Conservation (phyloP, 2,329 filamentous ascomycete species). For the Orbilia javanica region DNA sequence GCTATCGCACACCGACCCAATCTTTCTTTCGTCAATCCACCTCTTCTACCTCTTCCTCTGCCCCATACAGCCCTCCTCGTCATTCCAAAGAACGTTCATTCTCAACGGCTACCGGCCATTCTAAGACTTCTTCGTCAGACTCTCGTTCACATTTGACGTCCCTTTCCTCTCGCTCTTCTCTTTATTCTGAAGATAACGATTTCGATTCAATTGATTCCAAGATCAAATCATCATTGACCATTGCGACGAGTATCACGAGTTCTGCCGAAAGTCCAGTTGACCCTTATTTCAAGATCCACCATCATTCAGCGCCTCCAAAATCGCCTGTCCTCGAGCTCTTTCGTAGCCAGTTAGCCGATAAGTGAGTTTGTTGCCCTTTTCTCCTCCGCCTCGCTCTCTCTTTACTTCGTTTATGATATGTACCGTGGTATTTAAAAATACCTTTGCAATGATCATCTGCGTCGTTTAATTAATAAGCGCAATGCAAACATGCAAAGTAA, state of each 20-base stretch:
- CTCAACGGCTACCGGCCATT: constrained; percentile 49
- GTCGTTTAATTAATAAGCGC: constrained; percentile 19
- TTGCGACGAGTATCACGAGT: constrained; percentile 42
- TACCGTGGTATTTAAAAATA: neutral
- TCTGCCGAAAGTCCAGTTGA: constrained; percentile 48
- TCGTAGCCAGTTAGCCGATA: constrained; percentile 47
- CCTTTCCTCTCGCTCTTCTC: constrained; percentile 54
- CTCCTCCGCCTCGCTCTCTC: neutral
- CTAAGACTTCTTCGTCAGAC: constrained; percentile 57
- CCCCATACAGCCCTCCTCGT: constrained; percentile 50
- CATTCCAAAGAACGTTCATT: constrained; percentile 56
- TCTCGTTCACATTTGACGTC: constrained; percentile 58
- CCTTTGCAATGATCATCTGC: constrained; percentile 9
- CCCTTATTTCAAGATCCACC: constrained; percentile 40
- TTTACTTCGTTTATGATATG: constrained; percentile 1
- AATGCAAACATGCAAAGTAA: constrained; percentile 21
- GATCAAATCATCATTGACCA: constrained; percentile 44
- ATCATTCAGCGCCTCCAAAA: constrained; percentile 54
- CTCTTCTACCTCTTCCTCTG: constrained; percentile 58
- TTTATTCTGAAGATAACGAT: constrained; percentile 58
- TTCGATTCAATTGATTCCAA: constrained; percentile 47
- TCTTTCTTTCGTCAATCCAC: constrained; percentile 58
- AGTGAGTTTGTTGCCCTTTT: constrained; percentile 33
- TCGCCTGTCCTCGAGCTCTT: constrained; percentile 56
- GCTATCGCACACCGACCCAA: constrained; percentile 54